Evolutionary conservation across 31 red algal species (phyloP), one percentile per base, ranked within the genome.

Genomic region (Asparagopsis taxiformis): DNA sequence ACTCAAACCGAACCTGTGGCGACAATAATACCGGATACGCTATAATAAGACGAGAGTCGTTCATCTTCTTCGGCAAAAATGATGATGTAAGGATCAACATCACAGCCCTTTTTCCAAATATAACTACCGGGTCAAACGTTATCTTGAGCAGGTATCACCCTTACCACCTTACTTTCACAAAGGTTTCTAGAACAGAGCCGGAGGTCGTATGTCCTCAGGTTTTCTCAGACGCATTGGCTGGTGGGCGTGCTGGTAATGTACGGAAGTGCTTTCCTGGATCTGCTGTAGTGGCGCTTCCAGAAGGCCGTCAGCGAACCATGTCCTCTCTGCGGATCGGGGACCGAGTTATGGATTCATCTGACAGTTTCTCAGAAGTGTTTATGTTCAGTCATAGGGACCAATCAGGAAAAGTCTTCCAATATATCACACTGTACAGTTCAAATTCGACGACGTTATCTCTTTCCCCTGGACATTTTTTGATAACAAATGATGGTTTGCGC

Each of bases 381-480:
- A 51, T 71, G 55, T 82, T 82, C 24, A 71, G 55, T 33, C 77
- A 82, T 68, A 38, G 64, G 1, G 62, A 68, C 22, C 15, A 10
- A 28, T 26, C 29, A n/a, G 25, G 34, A 38, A 8, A 51, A 13
- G 41, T 46, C 29, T 3, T 0, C 2, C 9, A 49, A 5, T 70
- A 71, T 67, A 55, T 82, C 3, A 38, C 17, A 1, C 2, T 82
- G 24, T 3, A 20, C 3, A 31, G 10, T 2, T 20, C 4, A 9
- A 65, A 58, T 28, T 31, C 10, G 11, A 30, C 17, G 13, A 34
- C 65, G 60, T 32, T 89, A 3, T 44, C 75, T 36, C 48, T 89
- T 1, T 89, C 74, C 11, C 6, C 33, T 10, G 75, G 75, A 9
- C 85, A 89, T 43, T 80, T 67, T 46, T 32, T 80, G 55, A 31